Evolutionary conservation across 208 protist species (phyloP), one percentile per base, ranked within the genome.

Genomic region (Lotmaria passim): DNA sequence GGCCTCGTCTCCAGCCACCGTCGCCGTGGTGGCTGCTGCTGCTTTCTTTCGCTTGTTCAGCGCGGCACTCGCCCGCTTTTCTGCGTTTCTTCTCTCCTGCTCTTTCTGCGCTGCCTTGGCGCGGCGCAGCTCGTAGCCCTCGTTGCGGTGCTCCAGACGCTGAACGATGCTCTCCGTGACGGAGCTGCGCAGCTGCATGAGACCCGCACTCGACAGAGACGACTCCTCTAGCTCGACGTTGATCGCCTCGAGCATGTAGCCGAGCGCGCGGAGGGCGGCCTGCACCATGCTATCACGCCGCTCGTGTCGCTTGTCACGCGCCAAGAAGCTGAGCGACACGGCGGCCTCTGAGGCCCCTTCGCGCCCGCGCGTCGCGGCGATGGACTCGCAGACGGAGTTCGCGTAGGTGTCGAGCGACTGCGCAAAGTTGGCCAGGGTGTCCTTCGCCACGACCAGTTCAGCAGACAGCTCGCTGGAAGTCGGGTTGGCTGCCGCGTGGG

Each of bases 191-290:
- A 62, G 30, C 38, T 68, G 70, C 66, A 73, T 12, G 26, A 63
- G 77, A 51, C 62, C 82, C 1, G 75, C 79, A 50, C 66, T 81
- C 19, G 76, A 76, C 52, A 69, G 39, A 3, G 66, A 73, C 19
- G 68, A 79, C 67, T 80, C 74, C 41, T 83, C 85, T 21, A 90
- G 74, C 62, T 95, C 79, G 12, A 86, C 87, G 70, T 83, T 83
- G 70, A 95, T 89, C 6, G 90, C 90, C 38, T 88, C 73, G 19
- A 95, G 74, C 75, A 93, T 90, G 75, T 86, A 92, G n/a, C 59
- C 73, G 38, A 84, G 75, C 21, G 79, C 69, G 56, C 53, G 73
- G 65, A 87, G 62, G 15, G 90, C 82, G 15, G 79, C 61, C 55
- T 67, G 63, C 50, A 95, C 87, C 68, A 95, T 87, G 19, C 44